Percentiles rank a stretch among this genome's conserved stretches.
phyloP scores from a whole-genome alignment of 352 stramenopile genomes.

The Pythium apleroticum region DNA sequence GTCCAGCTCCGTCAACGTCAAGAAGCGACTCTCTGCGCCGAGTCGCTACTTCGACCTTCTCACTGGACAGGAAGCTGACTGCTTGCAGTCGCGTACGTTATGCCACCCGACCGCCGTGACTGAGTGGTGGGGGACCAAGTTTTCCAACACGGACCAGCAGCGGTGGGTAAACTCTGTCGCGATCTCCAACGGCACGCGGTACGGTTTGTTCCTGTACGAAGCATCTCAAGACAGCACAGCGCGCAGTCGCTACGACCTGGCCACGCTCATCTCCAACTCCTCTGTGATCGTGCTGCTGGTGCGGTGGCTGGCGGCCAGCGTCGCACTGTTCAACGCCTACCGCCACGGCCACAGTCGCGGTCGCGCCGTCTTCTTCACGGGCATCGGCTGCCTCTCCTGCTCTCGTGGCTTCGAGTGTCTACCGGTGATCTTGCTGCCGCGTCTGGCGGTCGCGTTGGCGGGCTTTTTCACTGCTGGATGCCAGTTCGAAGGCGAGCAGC shows the following conservation, averaged over 20 bases:
- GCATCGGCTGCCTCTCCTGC: conserved; percentile 44
- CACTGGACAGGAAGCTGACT: conserved; percentile 30
- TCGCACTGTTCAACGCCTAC: conserved; percentile 30
- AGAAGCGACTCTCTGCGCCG: conserved; percentile 18
- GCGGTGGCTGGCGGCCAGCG: conserved; percentile 42
- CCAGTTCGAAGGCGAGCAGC: conserved; percentile 47
- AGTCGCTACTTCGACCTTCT: conserved; percentile 40
- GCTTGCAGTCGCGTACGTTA: conserved; percentile 9
- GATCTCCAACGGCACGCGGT: neutral
- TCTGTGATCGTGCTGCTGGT: conserved; percentile 36
- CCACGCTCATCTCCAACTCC: conserved; percentile 48
- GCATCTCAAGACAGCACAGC: neutral
- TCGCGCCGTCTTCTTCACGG: conserved; percentile 19
- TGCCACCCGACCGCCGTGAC: conserved; percentile 8
- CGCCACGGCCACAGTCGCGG: conserved; percentile 15
- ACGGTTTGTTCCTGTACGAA: neutral
- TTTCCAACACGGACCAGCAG: conserved; percentile 14
- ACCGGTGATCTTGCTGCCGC: conserved; percentile 38
- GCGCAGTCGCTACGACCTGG: conserved; percentile 38
- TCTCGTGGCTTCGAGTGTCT: conserved; percentile 39
- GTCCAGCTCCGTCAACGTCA: conserved; percentile 22
- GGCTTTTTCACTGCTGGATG: conserved; percentile 46
- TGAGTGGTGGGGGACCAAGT: conserved; percentile 21
- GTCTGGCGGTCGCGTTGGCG: conserved; percentile 39
- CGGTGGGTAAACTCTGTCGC: neutral